These are phyloP conservation scores for Phytophthora lateralis DNA, from an alignment of 352 stramenopile genomes.

Conservation along the genomic window DNA sequence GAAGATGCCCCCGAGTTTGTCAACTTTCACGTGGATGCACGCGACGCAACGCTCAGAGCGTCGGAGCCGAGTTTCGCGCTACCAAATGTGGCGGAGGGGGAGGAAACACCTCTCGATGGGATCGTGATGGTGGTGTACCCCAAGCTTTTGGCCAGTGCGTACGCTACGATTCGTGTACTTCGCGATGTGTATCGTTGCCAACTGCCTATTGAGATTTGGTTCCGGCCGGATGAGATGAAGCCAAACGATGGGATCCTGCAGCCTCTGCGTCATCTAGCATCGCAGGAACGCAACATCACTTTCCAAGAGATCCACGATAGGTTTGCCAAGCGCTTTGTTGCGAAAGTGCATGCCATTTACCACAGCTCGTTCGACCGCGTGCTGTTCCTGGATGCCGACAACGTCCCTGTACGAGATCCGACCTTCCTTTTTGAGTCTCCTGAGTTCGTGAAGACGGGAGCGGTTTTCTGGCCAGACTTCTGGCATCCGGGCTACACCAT, in stretches of 20 bases:
- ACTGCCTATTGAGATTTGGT: slow-evolving; percentile 64
- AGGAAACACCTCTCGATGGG: slow-evolving; percentile 7
- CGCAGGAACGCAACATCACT: slow-evolving; percentile 20
- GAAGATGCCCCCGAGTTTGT: slow-evolving; percentile 40
- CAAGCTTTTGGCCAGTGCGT: slow-evolving; percentile 46
- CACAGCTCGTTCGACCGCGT: slow-evolving; percentile 47
- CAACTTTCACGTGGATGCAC: slow-evolving; percentile 26
- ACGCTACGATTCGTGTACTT: slow-evolving; percentile 42
- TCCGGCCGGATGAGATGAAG: slow-evolving; percentile 39
- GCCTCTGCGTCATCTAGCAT: slow-evolving; percentile 34
- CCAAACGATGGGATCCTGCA: slow-evolving; percentile 22
- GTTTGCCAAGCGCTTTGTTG: slow-evolving; percentile 40
- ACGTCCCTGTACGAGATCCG: slow-evolving; percentile 52
- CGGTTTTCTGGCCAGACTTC: slow-evolving; percentile 71
- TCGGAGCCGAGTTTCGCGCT: slow-evolving; percentile 16
- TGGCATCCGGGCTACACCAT: slow-evolving; percentile 54
- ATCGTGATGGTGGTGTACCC: slow-evolving; percentile 66
- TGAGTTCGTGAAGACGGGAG: slow-evolving; percentile 43
- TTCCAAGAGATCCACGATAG: slow-evolving; percentile 33
- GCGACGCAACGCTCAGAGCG: slow-evolving; percentile 2
- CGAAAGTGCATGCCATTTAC: slow-evolving; percentile 57
- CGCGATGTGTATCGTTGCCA: slow-evolving; percentile 36
- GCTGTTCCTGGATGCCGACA: slow-evolving; percentile 61
- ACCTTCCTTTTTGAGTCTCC: slow-evolving; percentile 33
- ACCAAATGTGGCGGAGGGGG: slow-evolving; percentile 6